Evolutionary conservation across 768 basidiomycete species (phyloP), one percentile per base, ranked within the genome.

Genomic region (Sistotremastrum suecicum): DNA sequence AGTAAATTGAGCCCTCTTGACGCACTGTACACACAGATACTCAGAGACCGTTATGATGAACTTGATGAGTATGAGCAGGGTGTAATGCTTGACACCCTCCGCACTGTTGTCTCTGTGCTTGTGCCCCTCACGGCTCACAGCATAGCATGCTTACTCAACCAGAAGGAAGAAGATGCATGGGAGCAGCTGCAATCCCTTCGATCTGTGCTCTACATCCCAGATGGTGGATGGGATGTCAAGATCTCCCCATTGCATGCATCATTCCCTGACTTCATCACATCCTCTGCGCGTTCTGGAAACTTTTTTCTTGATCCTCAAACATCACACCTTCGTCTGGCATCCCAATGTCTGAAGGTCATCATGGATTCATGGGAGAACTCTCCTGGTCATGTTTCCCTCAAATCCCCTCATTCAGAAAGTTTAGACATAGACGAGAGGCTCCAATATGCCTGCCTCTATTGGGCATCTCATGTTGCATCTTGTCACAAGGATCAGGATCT

Each of bases 361-460:
- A 20, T 1, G 1, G 2, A 20, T 20, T 20, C 20, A 20, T 20
- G 20, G 20, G 20, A 20, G 20, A 20, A 20, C 2, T 20, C 20
- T 20, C 20, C 2, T 20, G 20, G 20, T 2, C 20, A 20, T 20
- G 20, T 20, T 20, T 20, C 20, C 20, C 20, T 20, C 20, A 20
- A 20, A 20, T 20, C 20, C 20, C 2, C 20, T 20, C 20, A 20
- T 1, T 20, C 20, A 20, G 20, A 20, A 20, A 20, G 20, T 2
- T 2, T 20, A 20, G 20, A 20, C 20, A 20, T 20, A 20, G 20
- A 20, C 2, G 20, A 20, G 20, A 20, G 20, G 20, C 28, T 58
- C 5, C 51, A 48, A 43, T 58, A 58, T 47, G 51, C 57, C 1
- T 53, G 51, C 41, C 51, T 44, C n/a, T 45, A 54, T 36, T 58